Percentiles rank a stretch among this genome's conserved stretches.
These are phyloP conservation scores for Saccharomyces eubayanus DNA, from an alignment of 805 yeast genomes.

Conservation along the genomic window DNA sequence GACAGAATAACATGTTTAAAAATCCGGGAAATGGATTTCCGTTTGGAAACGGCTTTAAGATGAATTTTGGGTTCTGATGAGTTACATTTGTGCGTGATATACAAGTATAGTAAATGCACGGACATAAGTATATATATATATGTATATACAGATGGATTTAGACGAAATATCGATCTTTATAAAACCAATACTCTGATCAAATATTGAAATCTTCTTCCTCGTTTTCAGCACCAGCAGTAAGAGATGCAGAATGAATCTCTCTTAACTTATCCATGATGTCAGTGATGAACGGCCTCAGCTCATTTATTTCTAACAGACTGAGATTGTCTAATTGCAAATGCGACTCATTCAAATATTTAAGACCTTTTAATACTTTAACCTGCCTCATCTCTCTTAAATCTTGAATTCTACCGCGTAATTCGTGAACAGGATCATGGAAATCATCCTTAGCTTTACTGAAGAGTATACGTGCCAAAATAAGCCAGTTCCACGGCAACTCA, in stretches of 20 bases:
- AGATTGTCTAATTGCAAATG: conserved; percentile 78
- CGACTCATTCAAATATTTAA: conserved; percentile 67
- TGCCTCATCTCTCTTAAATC: conserved; percentile 79
- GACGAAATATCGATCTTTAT: not conserved
- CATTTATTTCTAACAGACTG: conserved; percentile 79
- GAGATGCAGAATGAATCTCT: conserved; percentile 32
- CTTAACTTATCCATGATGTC: conserved; percentile 73
- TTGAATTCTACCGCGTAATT: conserved; percentile 60
- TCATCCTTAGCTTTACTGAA: conserved; percentile 70
- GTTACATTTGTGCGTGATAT: not conserved
- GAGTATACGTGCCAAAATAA: conserved; percentile 66
- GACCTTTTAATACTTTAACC: conserved; percentile 73
- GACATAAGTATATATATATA: not conserved
- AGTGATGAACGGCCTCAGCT: conserved; percentile 74
- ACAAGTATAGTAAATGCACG: not conserved
- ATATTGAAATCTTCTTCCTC: not conserved
- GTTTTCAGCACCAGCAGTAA: not conserved
- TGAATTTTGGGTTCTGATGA: conserved; percentile 5
- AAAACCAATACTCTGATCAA: not conserved
- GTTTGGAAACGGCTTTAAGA: conserved; percentile 12
- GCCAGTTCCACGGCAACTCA: conserved; percentile 80
- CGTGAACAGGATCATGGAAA: conserved; percentile 62
- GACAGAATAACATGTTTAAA: conserved; percentile 4
- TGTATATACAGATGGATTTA: not conserved
- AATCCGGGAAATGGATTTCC: conserved; percentile 11